phyloP scores from a whole-genome alignment of 1,284 basidiomycete genomes.

The Ustilago curta region DNA sequence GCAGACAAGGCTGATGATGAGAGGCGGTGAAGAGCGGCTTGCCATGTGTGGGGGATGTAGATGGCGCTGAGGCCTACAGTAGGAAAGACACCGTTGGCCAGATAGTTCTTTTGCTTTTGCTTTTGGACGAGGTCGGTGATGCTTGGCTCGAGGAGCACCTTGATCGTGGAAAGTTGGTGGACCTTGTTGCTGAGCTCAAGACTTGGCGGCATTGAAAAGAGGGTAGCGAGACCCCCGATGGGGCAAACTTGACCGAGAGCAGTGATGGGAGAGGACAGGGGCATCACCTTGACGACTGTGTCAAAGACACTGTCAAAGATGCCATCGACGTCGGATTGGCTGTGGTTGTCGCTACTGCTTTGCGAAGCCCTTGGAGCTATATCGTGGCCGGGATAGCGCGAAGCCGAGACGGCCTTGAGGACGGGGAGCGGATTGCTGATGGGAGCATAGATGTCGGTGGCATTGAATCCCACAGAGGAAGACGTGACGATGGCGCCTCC shows the following conservation, averaged over 20 bases:
- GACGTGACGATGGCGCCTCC: slow-evolving; percentile 38
- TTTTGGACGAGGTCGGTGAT: slow-evolving; percentile 11
- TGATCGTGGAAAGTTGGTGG: slow-evolving; percentile 32
- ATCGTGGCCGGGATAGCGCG: slow-evolving; percentile 9
- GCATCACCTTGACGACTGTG: slow-evolving; percentile 34
- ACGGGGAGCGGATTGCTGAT: slow-evolving; percentile 37
- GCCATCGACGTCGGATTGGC: background rate
- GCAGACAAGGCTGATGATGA: slow-evolving; percentile 19
- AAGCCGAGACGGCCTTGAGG: slow-evolving; percentile 23
- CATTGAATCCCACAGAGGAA: slow-evolving; percentile 9
- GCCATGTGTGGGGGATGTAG: slow-evolving; percentile 47
- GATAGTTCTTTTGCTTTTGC: slow-evolving; percentile 16
- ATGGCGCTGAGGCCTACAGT: slow-evolving; percentile 37
- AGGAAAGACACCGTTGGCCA: slow-evolving; percentile 10
- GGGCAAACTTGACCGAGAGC: slow-evolving; percentile 37
- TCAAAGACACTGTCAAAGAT: slow-evolving; percentile 17
- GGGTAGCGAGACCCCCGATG: slow-evolving; percentile 33
- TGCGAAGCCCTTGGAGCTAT: background rate
- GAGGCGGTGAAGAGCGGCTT: slow-evolving; percentile 21
- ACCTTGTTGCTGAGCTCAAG: slow-evolving; percentile 23
- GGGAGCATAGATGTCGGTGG: slow-evolving; percentile 35
- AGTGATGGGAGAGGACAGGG: slow-evolving; percentile 30
- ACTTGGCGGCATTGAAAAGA: slow-evolving; percentile 29
- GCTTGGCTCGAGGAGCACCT: slow-evolving; percentile 30
- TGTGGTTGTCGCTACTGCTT: background rate